These are phyloP conservation scores for Pharnaceum exiguum DNA, from an alignment of 148 eudicot species.

Conservation along the genomic window DNA sequence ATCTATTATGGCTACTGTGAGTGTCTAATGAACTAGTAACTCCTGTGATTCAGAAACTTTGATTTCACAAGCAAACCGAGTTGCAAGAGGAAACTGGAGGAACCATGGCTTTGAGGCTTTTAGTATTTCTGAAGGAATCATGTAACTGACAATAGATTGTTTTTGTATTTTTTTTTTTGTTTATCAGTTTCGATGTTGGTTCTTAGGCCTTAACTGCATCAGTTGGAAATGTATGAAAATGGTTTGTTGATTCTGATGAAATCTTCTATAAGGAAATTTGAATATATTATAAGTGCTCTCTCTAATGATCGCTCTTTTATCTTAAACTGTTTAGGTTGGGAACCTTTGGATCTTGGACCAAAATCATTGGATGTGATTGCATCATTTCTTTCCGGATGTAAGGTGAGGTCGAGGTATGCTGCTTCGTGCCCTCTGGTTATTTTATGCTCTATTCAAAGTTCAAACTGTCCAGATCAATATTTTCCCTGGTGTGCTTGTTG, in stretches of 20 bases:
- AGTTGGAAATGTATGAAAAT: not conserved
- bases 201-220: too few species aligned
- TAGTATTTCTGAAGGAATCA: too few species aligned
- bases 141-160: too few species aligned
- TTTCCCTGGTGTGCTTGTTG: not conserved
- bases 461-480: not conserved
- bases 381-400: slow-evolving; percentile 49
- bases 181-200: too few species aligned
- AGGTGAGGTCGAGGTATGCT: slow-evolving; percentile 53
- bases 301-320: slow-evolving; percentile 3
- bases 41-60: too few species aligned
- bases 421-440: slow-evolving; percentile 7
- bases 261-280: too few species aligned
- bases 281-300: not conserved
- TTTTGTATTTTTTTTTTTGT: too few species aligned
- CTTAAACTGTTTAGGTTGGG: slow-evolving; percentile 51
- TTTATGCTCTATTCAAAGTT: not conserved
- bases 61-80: too few species aligned
- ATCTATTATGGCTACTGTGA: too few species aligned
- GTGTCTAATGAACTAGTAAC: too few species aligned
- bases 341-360: slow-evolving; percentile 87
- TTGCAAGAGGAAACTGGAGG: too few species aligned
- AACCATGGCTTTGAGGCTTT: too few species aligned
- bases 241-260: not conserved
- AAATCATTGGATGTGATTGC: slow-evolving; percentile 48